Base-by-base conservation (phyloP, 768 basidiomycete genomes). In the Pulveroboletus ravenelii region DNA sequence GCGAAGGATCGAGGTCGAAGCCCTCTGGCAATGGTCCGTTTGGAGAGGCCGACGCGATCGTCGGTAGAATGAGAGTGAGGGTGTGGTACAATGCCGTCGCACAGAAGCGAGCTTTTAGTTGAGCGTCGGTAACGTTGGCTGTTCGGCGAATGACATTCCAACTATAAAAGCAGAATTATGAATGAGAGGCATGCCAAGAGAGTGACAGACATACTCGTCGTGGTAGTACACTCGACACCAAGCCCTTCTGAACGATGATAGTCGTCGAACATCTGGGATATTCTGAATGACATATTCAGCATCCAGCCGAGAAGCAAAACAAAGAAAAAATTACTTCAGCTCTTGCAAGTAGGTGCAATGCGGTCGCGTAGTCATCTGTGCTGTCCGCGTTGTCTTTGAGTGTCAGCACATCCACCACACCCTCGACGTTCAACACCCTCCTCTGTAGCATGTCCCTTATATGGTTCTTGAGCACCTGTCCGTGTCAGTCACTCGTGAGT, bases 141-240 rank as follows among this genome's bases (percentile, higher is more conserved):
- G 92, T 93, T 62, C 82, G 80, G 17, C 82, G 78, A 40, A 97
- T 84, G 9, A 70, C 64, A 45, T 81, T 70, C 93, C 93, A 97
- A 64, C 92, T 94, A 52, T 38, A 45, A 18, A 48, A 35, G 20
- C 40, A 35, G n/a, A 32, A 2, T 48, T 29, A 38, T 52, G 27
- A 30, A 31, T 12, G 20, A 34, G 20, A 30, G 20, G 6, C 17
- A 40, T 8, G 15, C 13, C 0, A 23, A 44, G 39, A 14, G n/a
- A 39, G 20, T 13, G 29, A 41, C 46, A 52, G 43, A 75, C 85
- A 53, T 67, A 95, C 93, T 96, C 81, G 64, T 97, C 93, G 45
- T 90, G 85, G 45, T 87, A 76, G 63, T 89, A 95, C 41, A 95
- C 79, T 29, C 94, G 76, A 32, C 94, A 79, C 94, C 94, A 97